Conservation (phyloP, 495 filamentous ascomycete genomes). For the Lasiosphaeria hispida region DNA sequence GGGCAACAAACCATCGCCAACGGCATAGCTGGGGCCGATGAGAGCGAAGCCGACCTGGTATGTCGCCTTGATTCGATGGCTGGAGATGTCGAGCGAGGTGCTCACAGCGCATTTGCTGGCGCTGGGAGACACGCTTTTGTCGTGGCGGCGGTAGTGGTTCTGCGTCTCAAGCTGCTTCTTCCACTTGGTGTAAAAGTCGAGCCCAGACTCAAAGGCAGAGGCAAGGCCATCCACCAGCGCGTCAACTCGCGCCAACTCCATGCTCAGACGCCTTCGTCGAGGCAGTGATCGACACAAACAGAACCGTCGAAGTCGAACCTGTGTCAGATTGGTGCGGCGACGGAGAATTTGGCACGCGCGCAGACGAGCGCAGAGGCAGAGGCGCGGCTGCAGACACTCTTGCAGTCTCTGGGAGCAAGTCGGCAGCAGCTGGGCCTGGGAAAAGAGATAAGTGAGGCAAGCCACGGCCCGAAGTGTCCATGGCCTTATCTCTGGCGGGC, state of each 20-base stretch:
- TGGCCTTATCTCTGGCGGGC: slow-evolving; percentile 15
- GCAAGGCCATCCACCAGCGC: slow-evolving; percentile 30
- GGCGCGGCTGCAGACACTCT: background rate
- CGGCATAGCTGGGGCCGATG: slow-evolving; percentile 34
- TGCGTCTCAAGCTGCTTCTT: slow-evolving; percentile 26
- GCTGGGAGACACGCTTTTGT: background rate
- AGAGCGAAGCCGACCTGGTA: slow-evolving; percentile 36
- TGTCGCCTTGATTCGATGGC: slow-evolving; percentile 32
- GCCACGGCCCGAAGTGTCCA: background rate
- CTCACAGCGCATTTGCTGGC: slow-evolving; percentile 29
- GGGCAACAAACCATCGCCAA: slow-evolving; percentile 35
- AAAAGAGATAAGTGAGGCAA: slow-evolving; percentile 9
- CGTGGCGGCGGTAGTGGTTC: slow-evolving; percentile 13
- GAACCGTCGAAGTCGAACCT: too few species aligned
- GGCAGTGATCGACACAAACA: background rate
- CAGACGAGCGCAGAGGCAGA: background rate
- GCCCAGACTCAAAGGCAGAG: slow-evolving; percentile 31
- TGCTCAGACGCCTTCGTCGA: slow-evolving; percentile 7
- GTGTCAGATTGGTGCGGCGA: background rate
- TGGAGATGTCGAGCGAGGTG: slow-evolving; percentile 35
- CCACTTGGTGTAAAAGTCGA: slow-evolving; percentile 37
- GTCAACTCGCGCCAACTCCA: slow-evolving; percentile 34
- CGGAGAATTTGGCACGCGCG: background rate
- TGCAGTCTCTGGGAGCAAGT: background rate
- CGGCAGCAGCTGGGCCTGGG: background rate